Base-by-base conservation (phyloP, 1,284 basidiomycete species). In the Schizopora paradoxa region DNA sequence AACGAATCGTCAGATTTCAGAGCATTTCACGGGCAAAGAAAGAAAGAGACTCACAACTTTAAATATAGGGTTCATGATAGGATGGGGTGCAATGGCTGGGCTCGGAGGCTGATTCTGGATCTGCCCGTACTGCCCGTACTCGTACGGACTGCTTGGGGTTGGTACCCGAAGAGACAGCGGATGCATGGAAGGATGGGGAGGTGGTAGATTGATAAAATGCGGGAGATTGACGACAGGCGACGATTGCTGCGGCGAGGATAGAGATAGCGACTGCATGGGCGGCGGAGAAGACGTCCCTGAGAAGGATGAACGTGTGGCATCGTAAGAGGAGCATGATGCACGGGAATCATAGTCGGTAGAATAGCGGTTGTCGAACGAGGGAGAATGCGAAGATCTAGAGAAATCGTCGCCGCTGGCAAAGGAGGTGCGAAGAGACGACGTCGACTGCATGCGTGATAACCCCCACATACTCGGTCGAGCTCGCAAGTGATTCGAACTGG, bases 21-120 rank as follows among this genome's bases (percentile, higher is more conserved):
- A 60, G 43, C 48, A 49, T 31, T 41, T 38, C 41, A 43, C 7
- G 8, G 28, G 3, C 6, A 37, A 11, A 45, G 19, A 27, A 6
- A 52, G 54, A 38, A n/a, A 43, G 28, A n/a, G 14, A 70, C 88
- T 75, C 66, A 91, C 89, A 65, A 92, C 88, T 76, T 87, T 82
- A 73, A 92, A 93, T 66, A 91, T 91, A 29, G 89, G 88, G 64
- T 93, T 91, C 59, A 91, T 88, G 29, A 73, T 74, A 63, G 71
- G 61, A 56, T 73, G 66, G 42, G 63, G 51, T 31, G 57, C 46
- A 36, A 58, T 51, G 25, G 49, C 49, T 36, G 66, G 55, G 41
- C 56, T 51, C 23, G 59, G 34, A 19, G 62, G 61, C 40, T 67
- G 63, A 16, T 65, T 66, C 46, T 70, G 66, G 14, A 65, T 51